Conservation (phyloP, 1,284 basidiomycete genomes). For the Calocybe gambosa region DNA sequence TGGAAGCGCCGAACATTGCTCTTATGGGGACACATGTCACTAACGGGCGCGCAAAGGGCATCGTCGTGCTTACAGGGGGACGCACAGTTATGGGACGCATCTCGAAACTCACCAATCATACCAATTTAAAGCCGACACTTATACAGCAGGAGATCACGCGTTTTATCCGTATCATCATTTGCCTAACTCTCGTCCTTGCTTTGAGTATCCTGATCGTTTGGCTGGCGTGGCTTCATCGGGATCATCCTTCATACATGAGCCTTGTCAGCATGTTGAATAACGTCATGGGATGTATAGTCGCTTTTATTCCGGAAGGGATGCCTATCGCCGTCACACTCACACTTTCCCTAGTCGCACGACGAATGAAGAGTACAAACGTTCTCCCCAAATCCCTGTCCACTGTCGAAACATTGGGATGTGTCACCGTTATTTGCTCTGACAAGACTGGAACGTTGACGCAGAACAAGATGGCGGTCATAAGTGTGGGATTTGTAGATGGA, state of each 20-base stretch:
- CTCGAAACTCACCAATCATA: constrained; percentile 46
- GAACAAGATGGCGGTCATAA: constrained; percentile 39
- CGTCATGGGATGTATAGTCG: constrained; percentile 42
- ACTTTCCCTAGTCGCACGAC: constrained; percentile 14
- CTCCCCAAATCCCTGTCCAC: constrained; percentile 39
- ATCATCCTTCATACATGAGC: constrained; percentile 31
- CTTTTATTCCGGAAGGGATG: constrained; percentile 42
- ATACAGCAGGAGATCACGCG: constrained; percentile 44
- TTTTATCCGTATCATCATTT: constrained; percentile 42
- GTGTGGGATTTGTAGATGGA: constrained; percentile 28
- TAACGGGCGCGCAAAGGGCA: constrained; percentile 50
- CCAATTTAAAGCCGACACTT: constrained; percentile 42
- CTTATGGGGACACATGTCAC: constrained; percentile 48
- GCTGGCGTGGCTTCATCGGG: constrained; percentile 38
- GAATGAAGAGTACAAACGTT: constrained; percentile 45
- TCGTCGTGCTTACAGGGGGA: constrained; percentile 56
- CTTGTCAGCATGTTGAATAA: constrained; percentile 38
- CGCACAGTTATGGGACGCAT: constrained; percentile 58
- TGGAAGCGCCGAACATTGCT: constrained; percentile 61
- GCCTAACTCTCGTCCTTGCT: constrained; percentile 35
- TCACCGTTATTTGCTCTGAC: constrained; percentile 26
- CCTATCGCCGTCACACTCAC: constrained; percentile 16
- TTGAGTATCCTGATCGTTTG: constrained; percentile 35
- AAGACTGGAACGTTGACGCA: constrained; percentile 40
- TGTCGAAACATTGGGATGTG: constrained; percentile 24